phyloP scores from a whole-genome alignment of 2,329 filamentous ascomycete species.

The Trichoderma sp. region DNA sequence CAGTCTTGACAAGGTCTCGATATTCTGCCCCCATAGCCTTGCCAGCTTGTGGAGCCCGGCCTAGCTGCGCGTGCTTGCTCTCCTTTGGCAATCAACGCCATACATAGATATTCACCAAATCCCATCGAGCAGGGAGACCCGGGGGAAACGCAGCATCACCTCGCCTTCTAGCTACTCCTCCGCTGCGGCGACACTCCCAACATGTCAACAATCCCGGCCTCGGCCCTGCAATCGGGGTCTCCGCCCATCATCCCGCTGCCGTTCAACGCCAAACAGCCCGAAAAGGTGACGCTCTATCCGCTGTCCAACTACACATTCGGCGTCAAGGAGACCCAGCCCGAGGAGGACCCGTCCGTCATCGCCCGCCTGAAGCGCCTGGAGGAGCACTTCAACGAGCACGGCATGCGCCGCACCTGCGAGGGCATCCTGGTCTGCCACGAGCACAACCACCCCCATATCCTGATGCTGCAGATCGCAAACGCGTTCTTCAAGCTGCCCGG shows the following conservation, averaged over 20 bases:
- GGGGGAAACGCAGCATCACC: neutral
- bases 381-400: slow-evolving; percentile 87
- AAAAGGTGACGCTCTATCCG: slow-evolving; percentile 88
- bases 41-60: slow-evolving; percentile 18
- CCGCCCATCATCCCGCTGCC: slow-evolving; percentile 77
- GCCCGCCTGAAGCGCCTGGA: slow-evolving; percentile 92
- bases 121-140: slow-evolving; percentile 5
- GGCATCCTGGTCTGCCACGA: slow-evolving; percentile 97
- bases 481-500: slow-evolving; percentile 99
- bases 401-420: slow-evolving; percentile 97
- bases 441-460: slow-evolving; percentile 96
- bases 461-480: slow-evolving; percentile 99
- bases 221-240: slow-evolving; percentile 74
- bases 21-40: slow-evolving; percentile 28
- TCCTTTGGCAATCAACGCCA: slow-evolving; percentile 25
- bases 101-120: neutral
- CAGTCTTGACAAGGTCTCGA: neutral
- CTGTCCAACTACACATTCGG: slow-evolving; percentile 99
- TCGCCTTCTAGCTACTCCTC: neutral
- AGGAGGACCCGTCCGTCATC: slow-evolving; percentile 94
- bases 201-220: slow-evolving; percentile 85
- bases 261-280: slow-evolving; percentile 88
- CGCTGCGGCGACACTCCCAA: slow-evolving; percentile 10
- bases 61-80: slow-evolving; percentile 21
- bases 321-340: slow-evolving; percentile 96